Evolutionary conservation across 2,329 filamentous ascomycete genomes (phyloP), one percentile per base, ranked within the genome.

Genomic region (Sphaerostilbella broomeana): DNA sequence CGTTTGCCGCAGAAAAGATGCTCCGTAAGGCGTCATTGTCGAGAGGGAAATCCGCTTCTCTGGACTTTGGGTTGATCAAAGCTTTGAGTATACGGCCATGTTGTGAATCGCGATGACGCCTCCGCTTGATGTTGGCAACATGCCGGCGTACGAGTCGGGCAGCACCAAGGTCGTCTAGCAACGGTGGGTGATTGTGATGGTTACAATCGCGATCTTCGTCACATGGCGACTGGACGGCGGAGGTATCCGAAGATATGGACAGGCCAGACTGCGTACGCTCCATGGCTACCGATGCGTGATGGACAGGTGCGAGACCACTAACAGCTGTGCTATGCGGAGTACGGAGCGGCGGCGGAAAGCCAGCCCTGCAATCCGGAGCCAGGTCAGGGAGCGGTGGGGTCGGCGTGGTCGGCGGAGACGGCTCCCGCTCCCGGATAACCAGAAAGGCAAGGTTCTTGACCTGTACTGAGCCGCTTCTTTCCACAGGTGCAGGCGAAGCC

Each of bases 1-100:
- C 71, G 57, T 82, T 79, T 29, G 72, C 72, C 7, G 77, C 70
- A 9, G 68, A 71, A 52, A 81, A 75, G 47, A 81, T 77, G 52
- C 68, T 70, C 33, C 68, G 64, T 2, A 81, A 64, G 4, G 74
- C 73, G 11, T 68, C 62, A 48, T 79, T 69, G 58, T 80, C 76
- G 21, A 81, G 67, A 2, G 64, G 61, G 35, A 77, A 74, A 26
- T 70, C 66, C 15, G 64, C 63, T 5, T 63, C 58, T 5, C 59
- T 58, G 6, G 62, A 61, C 42, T 68, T 69, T 5, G 62, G 73
- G 37, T 64, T 68, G 51, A 81, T 77, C 35, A 81, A 67, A 18
- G 69, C 69, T 43, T 70, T 69, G 15, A 81, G 62, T 40, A 79
- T 78, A 26, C 75, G 69, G 45, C 72, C 72, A 40, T 75, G 70